phyloP scores from a whole-genome alignment of 2,329 filamentous ascomycete species.

The Diaporthe nobilis region DNA sequence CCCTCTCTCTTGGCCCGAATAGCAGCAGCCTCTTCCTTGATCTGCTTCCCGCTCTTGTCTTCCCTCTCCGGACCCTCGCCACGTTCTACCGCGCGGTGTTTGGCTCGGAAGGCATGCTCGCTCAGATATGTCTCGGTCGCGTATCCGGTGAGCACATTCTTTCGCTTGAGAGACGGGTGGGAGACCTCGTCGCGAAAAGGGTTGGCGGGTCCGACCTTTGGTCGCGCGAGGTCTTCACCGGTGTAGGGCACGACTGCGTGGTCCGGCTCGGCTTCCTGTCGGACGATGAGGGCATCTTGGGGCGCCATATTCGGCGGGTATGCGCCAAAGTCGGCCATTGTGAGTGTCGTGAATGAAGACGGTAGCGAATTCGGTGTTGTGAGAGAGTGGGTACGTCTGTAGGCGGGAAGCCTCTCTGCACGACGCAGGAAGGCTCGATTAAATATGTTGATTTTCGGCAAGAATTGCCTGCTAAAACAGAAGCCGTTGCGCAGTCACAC shows the following conservation, averaged over 20 bases:
- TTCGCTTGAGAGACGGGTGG: constrained; percentile 69
- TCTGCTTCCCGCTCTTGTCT: constrained; percentile 65
- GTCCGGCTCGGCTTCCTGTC: constrained; percentile 67
- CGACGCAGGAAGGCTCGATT: neutral
- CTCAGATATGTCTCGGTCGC: constrained; percentile 92
- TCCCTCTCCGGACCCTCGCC: constrained; percentile 71
- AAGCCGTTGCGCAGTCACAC: neutral
- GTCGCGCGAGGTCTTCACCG: constrained; percentile 79
- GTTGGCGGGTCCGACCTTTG: constrained; percentile 78
- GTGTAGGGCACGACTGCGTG: constrained; percentile 76
- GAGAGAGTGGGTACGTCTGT: neutral
- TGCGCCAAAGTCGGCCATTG: constrained; percentile 73
- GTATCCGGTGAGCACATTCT: constrained; percentile 86
- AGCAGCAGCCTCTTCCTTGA: constrained; percentile 79
- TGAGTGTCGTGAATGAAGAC: constrained; percentile 40
- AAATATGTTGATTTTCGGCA: neutral
- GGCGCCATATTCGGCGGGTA: constrained; percentile 78
- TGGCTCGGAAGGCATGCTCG: constrained; percentile 89
- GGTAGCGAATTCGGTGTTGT: neutral
- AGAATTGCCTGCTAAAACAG: neutral
- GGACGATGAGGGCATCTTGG: constrained; percentile 73
- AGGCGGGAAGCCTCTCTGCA: no score
- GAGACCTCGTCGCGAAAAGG: constrained; percentile 77
- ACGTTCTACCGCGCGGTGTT: constrained; percentile 87
- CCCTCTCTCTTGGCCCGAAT: constrained; percentile 83